Percentiles rank a stretch among this genome's conserved stretches.
Conservation (phyloP, 495 filamentous ascomycete genomes). For the Trypethelium eluteriae region DNA sequence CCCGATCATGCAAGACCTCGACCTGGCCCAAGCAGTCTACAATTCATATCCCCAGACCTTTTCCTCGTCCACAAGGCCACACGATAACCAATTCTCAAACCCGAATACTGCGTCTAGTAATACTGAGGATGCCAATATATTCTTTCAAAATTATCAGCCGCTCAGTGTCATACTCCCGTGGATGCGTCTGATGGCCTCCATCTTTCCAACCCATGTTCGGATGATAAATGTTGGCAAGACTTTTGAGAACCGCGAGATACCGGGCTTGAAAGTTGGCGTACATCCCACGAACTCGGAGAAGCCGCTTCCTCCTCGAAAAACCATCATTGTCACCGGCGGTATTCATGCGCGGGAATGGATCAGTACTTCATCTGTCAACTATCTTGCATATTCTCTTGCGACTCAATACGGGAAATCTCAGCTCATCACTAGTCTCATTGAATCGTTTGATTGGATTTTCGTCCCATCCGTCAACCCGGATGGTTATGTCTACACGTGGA, state of each 20-base stretch:
- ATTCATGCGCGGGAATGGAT: conserved; percentile 95
- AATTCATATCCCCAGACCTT: conserved; percentile 57
- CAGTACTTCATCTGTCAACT: conserved; percentile 83
- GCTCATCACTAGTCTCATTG: conserved; percentile 64
- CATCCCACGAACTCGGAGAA: conserved; percentile 40
- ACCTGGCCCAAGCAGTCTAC: conserved; percentile 63
- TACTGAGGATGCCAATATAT: conserved; percentile 52
- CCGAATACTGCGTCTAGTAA: conserved; percentile 27
- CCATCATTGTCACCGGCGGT: conserved; percentile 76
- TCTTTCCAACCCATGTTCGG: conserved; percentile 73
- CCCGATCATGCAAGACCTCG: conserved; percentile 63
- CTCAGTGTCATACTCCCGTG: conserved; percentile 70
- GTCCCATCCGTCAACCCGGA: conserved; percentile 88
- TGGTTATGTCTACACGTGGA: conserved; percentile 90
- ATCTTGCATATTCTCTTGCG: conserved; percentile 81
- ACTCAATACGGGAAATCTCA: conserved; percentile 63
- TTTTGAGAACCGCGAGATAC: conserved; percentile 80
- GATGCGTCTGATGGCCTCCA: conserved; percentile 81
- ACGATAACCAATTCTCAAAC: conserved; percentile 28
- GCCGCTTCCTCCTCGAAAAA: conserved; percentile 50
- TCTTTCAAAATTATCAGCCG: conserved; percentile 84
- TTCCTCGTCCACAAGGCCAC: conserved; percentile 24
- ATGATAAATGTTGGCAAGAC: conserved; percentile 70
- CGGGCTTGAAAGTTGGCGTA: conserved; percentile 70
- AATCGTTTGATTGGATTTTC: conserved; percentile 79